These are phyloP conservation scores for Rhodotorula babjevae DNA, from an alignment of 768 basidiomycete genomes.

Conservation along the genomic window DNA sequence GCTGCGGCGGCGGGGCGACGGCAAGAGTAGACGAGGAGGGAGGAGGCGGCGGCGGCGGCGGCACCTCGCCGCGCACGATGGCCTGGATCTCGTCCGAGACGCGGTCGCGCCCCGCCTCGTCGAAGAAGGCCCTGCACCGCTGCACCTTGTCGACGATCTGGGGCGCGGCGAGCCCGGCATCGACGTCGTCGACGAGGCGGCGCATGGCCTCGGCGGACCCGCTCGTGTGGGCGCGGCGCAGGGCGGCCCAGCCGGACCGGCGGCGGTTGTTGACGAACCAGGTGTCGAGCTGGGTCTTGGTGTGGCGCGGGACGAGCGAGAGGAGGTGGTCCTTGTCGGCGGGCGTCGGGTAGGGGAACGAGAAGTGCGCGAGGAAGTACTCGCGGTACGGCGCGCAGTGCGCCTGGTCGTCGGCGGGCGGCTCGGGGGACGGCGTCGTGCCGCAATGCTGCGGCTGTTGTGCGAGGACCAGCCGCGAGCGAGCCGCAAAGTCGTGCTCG, in stretches of 20 bases:
- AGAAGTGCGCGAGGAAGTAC: conserved; percentile 25
- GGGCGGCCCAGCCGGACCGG: conserved; percentile 22
- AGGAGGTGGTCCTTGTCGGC: conserved; percentile 7
- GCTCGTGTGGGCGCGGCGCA: conserved; percentile 7
- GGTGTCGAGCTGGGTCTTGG: conserved; percentile 22
- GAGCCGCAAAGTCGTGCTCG: too few species aligned
- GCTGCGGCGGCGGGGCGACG: too few species aligned
- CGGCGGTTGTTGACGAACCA: conserved; percentile 35
- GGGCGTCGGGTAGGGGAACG: conserved; percentile 17
- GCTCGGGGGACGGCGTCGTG: background rate
- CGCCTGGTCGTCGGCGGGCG: background rate
- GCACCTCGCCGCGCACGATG: background rate
- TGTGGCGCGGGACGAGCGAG: conserved; percentile 4
- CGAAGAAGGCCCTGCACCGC: conserved; percentile 8
- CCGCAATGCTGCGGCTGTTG: too few species aligned
- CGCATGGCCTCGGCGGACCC: background rate
- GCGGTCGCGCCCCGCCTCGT: conserved; percentile 1
- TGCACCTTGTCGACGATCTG: background rate
- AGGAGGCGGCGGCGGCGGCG: background rate
- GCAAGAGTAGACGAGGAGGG: too few species aligned
- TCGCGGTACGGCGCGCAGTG: conserved; percentile 18
- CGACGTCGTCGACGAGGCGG: background rate
- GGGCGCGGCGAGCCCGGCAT: background rate
- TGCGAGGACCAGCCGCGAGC: too few species aligned
- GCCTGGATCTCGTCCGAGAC: conserved; percentile 11